Percentiles rank a stretch among this genome's conserved stretches.
phyloP scores from a whole-genome alignment of 306 rosid genomes.

The Dalbergia cochinchinensis region DNA sequence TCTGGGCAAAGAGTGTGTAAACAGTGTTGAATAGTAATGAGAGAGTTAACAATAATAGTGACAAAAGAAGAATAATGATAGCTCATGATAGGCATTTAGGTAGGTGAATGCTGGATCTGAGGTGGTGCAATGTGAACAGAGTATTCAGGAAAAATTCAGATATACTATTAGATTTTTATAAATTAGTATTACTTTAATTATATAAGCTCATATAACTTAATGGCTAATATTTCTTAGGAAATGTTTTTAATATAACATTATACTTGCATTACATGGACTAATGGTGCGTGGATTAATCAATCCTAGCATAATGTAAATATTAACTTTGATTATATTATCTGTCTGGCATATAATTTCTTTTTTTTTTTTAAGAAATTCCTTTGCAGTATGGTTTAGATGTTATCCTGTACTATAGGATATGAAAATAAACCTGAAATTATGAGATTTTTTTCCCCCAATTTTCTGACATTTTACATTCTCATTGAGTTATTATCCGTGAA shows the following conservation, averaged over 20 bases:
- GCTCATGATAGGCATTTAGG: constrained; percentile 4
- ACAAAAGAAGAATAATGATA: neutral
- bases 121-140: neutral
- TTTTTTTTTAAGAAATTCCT: neutral
- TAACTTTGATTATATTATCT: neutral
- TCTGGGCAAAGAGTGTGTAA: neutral
- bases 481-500: neutral
- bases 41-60: constrained; percentile 8
- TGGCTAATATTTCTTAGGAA: neutral
- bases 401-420: neutral
- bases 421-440: neutral
- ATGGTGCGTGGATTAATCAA: constrained; percentile 3
- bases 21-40: constrained; percentile 19
- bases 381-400: neutral
- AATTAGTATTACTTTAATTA: neutral
- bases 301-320: constrained; percentile 2
- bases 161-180: neutral
- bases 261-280: neutral
- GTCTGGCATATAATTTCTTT: neutral
- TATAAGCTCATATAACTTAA: neutral
- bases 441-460: neutral
- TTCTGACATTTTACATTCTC: neutral
- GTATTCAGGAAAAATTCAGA: neutral
- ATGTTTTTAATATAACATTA: neutral
- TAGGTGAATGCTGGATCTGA: constrained; percentile 28